These are phyloP conservation scores for Monosporascus sp. DNA, from an alignment of 2,329 filamentous ascomycete species.

Conservation along the genomic window DNA sequence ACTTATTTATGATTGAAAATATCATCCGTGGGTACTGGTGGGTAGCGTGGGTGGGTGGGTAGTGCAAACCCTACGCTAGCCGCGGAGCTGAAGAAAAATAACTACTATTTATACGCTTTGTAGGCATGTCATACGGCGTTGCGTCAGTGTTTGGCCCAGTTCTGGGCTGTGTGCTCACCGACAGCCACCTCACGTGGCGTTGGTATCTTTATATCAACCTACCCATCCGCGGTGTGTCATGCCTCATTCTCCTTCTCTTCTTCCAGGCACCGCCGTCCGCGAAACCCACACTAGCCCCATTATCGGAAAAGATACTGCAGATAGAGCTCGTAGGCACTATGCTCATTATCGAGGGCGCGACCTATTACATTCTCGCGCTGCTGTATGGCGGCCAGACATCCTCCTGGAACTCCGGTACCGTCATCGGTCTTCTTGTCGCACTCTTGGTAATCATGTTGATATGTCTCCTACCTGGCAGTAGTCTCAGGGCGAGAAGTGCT, in stretches of 20 bases:
- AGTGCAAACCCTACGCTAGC: too few species aligned
- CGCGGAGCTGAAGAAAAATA: constrained; percentile 4
- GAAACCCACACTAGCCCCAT: too few species aligned
- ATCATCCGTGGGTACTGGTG: too few species aligned
- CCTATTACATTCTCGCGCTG: constrained; percentile 37
- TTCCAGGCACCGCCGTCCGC: constrained; percentile 1
- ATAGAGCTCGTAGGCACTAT: constrained; percentile 8
- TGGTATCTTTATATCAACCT: constrained; percentile 13
- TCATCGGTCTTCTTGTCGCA: constrained; percentile 28
- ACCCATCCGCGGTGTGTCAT: constrained; percentile 6
- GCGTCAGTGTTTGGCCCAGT: constrained; percentile 21
- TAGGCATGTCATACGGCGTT: constrained; percentile 33
- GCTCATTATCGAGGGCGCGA: constrained; percentile 17
- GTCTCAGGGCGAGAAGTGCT: constrained; percentile 10
- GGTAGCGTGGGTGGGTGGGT: too few species aligned
- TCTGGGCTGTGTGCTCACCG: constrained; percentile 1
- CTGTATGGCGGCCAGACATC: constrained; percentile 34
- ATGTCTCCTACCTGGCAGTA: constrained; percentile 15
- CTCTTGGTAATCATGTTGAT: constrained; percentile 17
- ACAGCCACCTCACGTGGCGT: constrained; percentile 1
- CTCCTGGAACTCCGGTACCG: constrained; percentile 24
- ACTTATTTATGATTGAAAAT: too few species aligned
- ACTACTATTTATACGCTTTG: constrained; percentile 24
- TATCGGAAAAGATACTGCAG: constrained; percentile 4
- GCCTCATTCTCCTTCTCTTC: constrained; percentile 3